phyloP scores from a whole-genome alignment of 805 yeast species.

The Ogataea allantospora region DNA sequence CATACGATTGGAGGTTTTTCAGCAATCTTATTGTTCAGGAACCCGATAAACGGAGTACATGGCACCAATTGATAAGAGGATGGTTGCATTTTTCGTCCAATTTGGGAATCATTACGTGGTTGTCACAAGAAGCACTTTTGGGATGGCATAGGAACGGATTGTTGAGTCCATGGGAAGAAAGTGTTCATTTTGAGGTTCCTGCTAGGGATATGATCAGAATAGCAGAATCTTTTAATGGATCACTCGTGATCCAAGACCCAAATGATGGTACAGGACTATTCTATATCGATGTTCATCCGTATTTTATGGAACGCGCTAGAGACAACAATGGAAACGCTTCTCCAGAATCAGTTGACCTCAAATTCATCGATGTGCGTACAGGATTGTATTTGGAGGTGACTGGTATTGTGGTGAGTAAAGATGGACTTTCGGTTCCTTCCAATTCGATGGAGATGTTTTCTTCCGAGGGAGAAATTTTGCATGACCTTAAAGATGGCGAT shows the following conservation, averaged over 20 bases:
- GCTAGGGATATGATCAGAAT: slow-evolving; percentile 45
- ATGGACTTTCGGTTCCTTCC: slow-evolving; percentile 16
- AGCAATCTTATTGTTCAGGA: slow-evolving; percentile 38
- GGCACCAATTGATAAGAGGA: slow-evolving; percentile 45
- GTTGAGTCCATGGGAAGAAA: slow-evolving; percentile 52
- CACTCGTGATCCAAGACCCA: slow-evolving; percentile 45
- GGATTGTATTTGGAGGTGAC: slow-evolving; percentile 61
- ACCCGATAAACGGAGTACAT: slow-evolving; percentile 40
- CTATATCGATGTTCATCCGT: slow-evolving; percentile 47
- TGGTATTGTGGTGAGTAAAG: slow-evolving; percentile 39
- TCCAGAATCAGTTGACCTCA: slow-evolving; percentile 46
- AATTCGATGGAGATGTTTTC: slow-evolving; percentile 18
- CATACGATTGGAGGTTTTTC: slow-evolving; percentile 70
- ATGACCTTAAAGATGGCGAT: slow-evolving; percentile 18
- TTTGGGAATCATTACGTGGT: slow-evolving; percentile 44
- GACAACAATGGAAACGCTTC: slow-evolving; percentile 47
- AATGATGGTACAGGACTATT: slow-evolving; percentile 44
- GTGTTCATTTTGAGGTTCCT: slow-evolving; percentile 51
- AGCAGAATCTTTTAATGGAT: slow-evolving; percentile 46
- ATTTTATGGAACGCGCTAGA: slow-evolving; percentile 46
- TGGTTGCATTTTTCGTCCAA: slow-evolving; percentile 46
- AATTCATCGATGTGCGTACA: slow-evolving; percentile 59
- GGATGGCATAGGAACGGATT: slow-evolving; percentile 53
- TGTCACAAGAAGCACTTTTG: slow-evolving; percentile 47
- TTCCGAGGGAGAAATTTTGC: slow-evolving; percentile 20